phyloP scores from a whole-genome alignment of 257 asterid species.

The Salvia miltiorrhiza region DNA sequence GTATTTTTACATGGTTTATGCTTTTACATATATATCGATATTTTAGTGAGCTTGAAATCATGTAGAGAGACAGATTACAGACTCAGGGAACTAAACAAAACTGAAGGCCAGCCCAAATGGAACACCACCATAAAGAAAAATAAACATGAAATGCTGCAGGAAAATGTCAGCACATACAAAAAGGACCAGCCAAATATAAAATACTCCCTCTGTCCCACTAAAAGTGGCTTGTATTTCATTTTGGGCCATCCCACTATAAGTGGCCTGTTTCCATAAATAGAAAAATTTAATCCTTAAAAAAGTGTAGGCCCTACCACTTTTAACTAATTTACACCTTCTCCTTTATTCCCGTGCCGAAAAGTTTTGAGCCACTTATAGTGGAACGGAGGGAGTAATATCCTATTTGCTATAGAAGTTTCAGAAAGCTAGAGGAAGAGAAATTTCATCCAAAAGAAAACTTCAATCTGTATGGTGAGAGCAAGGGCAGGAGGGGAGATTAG shows the following conservation, averaged over 20 bases:
- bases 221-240: too few species aligned
- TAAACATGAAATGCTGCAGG: slow-evolving; percentile 7
- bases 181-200: neutral
- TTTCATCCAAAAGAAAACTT: neutral
- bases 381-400: too few species aligned
- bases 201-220: too few species aligned
- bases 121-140: neutral
- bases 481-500: neutral
- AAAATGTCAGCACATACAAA: slow-evolving; percentile 15
- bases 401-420: neutral
- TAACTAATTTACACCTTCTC: too few species aligned
- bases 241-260: too few species aligned
- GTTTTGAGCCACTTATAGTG: too few species aligned
- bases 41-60: slow-evolving; percentile 12
- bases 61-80: neutral
- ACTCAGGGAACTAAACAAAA: neutral
- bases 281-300: too few species aligned
- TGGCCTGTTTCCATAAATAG: too few species aligned
- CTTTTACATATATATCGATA: neutral
- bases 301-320: too few species aligned
- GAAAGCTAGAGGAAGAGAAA: neutral
- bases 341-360: too few species aligned
- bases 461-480: neutral
- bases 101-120: slow-evolving; percentile 5
- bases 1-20: neutral